Evolutionary conservation across 805 yeast species (phyloP).

Genomic region (Saccharomycopsis capsularis): DNA sequence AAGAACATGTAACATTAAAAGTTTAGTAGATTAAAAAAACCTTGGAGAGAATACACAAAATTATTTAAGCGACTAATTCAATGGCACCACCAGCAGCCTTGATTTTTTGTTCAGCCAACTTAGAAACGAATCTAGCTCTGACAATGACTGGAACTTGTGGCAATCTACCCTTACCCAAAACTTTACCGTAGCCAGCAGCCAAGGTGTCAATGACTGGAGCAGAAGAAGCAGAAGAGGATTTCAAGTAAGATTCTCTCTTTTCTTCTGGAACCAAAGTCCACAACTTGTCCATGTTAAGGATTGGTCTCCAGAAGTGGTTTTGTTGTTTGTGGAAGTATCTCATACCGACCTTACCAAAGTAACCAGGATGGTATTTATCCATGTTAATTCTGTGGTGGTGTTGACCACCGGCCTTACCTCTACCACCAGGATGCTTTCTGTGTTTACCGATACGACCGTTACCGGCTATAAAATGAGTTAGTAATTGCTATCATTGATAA

Average conservation of each 20-base stretch:
- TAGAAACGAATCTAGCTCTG: slow-evolving; percentile 98
- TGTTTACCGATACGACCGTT: slow-evolving; percentile 99
- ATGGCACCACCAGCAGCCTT: slow-evolving; percentile 99
- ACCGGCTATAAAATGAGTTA: slow-evolving; percentile 68
- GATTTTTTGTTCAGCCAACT: slow-evolving; percentile 99
- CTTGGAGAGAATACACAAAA: slow-evolving; percentile 4
- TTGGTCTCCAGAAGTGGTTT: slow-evolving; percentile 96
- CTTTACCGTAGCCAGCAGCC: slow-evolving; percentile 99
- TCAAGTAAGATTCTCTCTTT: slow-evolving; percentile 88
- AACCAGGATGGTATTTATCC: slow-evolving; percentile 99
- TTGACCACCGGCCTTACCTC: slow-evolving; percentile 99
- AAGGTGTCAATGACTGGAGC: slow-evolving; percentile 99
- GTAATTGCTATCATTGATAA: slow-evolving; percentile 17
- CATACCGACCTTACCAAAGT: slow-evolving; percentile 99
- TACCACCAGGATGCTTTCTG: slow-evolving; percentile 99
- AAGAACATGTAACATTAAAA: neutral
- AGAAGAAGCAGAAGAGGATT: slow-evolving; percentile 75
- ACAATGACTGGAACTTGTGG: slow-evolving; percentile 98
- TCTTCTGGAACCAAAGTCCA: slow-evolving; percentile 95
- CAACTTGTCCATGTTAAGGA: slow-evolving; percentile 94
- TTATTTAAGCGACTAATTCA: slow-evolving; percentile 90
- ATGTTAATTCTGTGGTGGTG: slow-evolving; percentile 99
- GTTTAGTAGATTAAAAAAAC: slow-evolving; percentile 6
- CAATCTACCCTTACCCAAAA: slow-evolving; percentile 97
- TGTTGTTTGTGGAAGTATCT: slow-evolving; percentile 97